Evolutionary conservation across 306 rosid genomes (phyloP), one percentile per base, ranked within the genome.

Genomic region (Lathyrus sativus): DNA sequence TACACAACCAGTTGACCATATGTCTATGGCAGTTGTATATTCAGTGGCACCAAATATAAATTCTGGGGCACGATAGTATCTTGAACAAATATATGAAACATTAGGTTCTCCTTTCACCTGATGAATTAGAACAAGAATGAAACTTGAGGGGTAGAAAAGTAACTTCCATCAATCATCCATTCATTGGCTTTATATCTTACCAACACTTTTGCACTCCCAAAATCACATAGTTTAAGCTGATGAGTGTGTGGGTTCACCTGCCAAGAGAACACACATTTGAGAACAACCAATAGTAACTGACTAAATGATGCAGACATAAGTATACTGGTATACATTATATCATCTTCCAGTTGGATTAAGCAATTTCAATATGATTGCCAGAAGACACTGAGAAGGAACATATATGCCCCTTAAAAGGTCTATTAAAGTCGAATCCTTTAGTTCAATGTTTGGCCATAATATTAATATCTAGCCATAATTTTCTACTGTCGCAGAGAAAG

Each of bases 1-100:
- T 70, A 93, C 98, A 74, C 98, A 93, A 50, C 98, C 98, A 74
- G 98, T 90, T 50, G 98, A 93, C 98, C 98, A 93, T 80, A 93
- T 93, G 80, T 93, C 98, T 35, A 90, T 90, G 12, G 98, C 97
- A 70, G 97, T 90, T 58, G 98, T 93, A 78, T 93, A 93, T 82
- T 93, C 98, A 1, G 97, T 90, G 61, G 98, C 98, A 58, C 98
- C 98, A 75, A 93, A 93, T 77, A 93, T 93, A 76, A 93, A 91
- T 78, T 93, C 98, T 2, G 98, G 98, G 42, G 98, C 98, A 15
- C 98, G 98, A 65, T 93, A 93, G 70, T 90, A 93, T 84, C 98
- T 93, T 76, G 98, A 93, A 84, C 98, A 93, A 70, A 93, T 93
- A 83, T 93, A 93, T 66, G 98, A 93, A 74, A 93, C 98, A 68